Evolutionary conservation across 2,329 filamentous ascomycete genomes (phyloP).

Genomic region (Cryoendolithus antarcticus): DNA sequence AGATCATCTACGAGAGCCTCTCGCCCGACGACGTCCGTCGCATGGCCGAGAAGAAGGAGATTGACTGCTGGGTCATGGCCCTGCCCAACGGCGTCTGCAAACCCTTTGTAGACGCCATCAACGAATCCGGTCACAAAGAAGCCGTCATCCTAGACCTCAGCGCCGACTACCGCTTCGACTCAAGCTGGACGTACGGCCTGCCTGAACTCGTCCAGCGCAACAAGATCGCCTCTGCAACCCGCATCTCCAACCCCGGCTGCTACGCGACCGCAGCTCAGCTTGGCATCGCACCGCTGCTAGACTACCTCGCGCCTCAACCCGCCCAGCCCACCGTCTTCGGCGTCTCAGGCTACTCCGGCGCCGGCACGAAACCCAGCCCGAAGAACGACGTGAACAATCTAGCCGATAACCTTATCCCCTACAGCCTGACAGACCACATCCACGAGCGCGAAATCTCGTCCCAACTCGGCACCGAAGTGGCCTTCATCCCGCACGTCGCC

Average conservation of each 20-base stretch:
- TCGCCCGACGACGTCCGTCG: conserved; percentile 72
- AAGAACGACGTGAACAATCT: conserved; percentile 86
- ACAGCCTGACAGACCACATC: conserved; percentile 84
- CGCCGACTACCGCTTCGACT: conserved; percentile 90
- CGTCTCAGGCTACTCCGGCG: conserved; percentile 86
- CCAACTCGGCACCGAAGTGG: conserved; percentile 62
- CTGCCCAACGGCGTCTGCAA: conserved; percentile 91
- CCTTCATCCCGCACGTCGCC: conserved; percentile 90
- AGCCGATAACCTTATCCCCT: conserved; percentile 78
- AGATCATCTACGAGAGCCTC: conserved; percentile 86
- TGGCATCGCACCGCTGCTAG: conserved; percentile 70
- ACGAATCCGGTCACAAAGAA: conserved; percentile 50
- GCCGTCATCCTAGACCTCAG: conserved; percentile 86
- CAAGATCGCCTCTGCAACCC: conserved; percentile 62
- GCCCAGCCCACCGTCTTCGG: conserved; percentile 77
- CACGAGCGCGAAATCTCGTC: conserved; percentile 82
- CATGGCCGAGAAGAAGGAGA: conserved; percentile 71
- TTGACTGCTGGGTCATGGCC: conserved; percentile 97
- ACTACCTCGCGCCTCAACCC: conserved; percentile 48
- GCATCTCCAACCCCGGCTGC: conserved; percentile 88
- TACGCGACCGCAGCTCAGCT: conserved; percentile 90
- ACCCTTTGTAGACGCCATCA: conserved; percentile 81
- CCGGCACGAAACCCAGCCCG: conserved; percentile 82
- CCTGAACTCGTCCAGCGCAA: conserved; percentile 71
- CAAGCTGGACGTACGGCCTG: conserved; percentile 76